Evolutionary conservation across 768 basidiomycete species (phyloP), one percentile per base, ranked within the genome.

Genomic region (Collybia mongolica): DNA sequence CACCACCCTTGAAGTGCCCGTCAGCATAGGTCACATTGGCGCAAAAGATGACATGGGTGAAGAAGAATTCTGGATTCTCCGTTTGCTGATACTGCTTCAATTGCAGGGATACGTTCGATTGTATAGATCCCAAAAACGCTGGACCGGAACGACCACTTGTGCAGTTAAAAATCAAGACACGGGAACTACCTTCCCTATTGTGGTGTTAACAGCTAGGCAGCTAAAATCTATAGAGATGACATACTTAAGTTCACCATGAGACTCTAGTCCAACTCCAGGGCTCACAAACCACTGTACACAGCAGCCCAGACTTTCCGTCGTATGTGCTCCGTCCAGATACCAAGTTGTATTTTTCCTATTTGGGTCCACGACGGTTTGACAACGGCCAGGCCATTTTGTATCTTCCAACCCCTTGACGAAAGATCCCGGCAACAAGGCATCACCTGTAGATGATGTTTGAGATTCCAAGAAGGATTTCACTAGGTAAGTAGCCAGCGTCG

Each of bases 271-370:
- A 36, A 81, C 72, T 1, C 71, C 73, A 8, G 84, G 83, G 44
- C 70, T 76, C 40, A 82, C 84, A 63, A 90, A 97, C 97, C 97
- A 99, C 51, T 91, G 73, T 12, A 90, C 79, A 57, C 95, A 96
- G 53, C 83, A 93, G 39, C 80, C 76, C 23, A 99, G 73, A 60
- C 93, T 97, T 63, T 98, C 97, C 11, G 80, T 69, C 0, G 97
- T 99, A 65, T 99, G 97, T 9, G 97, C 95, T 0, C 97, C 97
- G 63, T 98, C 97, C 11, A 99, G 72, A 66, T 85, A 92, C 97
- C 97, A 98, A 2, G 81, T 88, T 6, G 80, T 74, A 14, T 66
- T 60, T 1, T 67, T 44, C 35, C 79, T 63, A 14, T 56, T 62
- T 1, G 84, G 84, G 60, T 95, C 93, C 8, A 49, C 42, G 11